Evolutionary conservation across 345 rosid genomes (phyloP), one percentile per base, ranked within the genome.

Genomic region (Syzygium grande): DNA sequence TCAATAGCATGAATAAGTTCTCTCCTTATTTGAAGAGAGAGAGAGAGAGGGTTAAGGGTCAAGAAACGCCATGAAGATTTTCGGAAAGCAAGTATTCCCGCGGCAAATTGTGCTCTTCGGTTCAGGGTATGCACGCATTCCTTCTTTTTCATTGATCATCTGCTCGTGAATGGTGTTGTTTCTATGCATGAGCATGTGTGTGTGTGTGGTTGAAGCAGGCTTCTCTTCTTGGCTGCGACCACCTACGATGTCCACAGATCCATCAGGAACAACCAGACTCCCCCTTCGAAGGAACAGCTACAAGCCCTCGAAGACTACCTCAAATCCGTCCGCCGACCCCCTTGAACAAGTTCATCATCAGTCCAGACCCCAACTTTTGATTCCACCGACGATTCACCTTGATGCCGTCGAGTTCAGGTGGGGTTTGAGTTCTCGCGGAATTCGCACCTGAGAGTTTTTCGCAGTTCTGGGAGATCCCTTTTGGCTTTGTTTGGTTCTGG

Each of bases 191-290:
- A 34, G 3, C 27, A 5, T 38, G 49, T 10, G 46, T 43, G 46
- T 41, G 6, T 7, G 11, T 11, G 65, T 1, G 49, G 25, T 19
- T 52, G 51, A 68, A 52, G 78, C 89, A 90, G 91, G 88, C 63
- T 90, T 19, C 43, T 90, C 80, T 84, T 90, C 85, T 51, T 90
- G 87, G 88, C 85, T 25, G 51, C 89, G 51, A 90, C 89, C 25
- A 90, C 89, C 22, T 90, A 90, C 84, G 91, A 90, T 52, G 91
- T 90, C 77, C 89, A 88, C 85, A 84, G 91, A 88, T 87, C 89
- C 85, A 90, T 90, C 85, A 90, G 88, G 89, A 88, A 63, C 89
- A 90, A 90, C 85, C 84, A 63, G 53, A 51, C 88, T 41, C 88
- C 91, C 21, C 91, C 91, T 52, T 86, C 89, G 9, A 11, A 41